phyloP scores from a whole-genome alignment of 2,329 filamentous ascomycete species.

The Xylariaceae sp. region DNA sequence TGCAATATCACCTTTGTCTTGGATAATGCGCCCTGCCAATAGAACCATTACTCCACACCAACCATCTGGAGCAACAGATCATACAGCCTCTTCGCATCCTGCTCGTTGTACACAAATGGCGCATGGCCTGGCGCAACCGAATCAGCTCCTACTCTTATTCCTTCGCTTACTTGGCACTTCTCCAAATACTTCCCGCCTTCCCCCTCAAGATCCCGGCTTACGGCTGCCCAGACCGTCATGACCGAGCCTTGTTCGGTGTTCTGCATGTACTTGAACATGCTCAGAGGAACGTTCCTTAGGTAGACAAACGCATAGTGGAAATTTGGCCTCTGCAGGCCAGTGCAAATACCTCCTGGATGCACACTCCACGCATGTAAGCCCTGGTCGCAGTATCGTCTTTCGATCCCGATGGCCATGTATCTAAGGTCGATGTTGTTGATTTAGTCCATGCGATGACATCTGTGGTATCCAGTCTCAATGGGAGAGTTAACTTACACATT shows the following conservation, averaged over 20 bases:
- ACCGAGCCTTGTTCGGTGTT: slow-evolving; percentile 39
- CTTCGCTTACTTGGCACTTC: slow-evolving; percentile 7
- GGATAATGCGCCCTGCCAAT: background rate
- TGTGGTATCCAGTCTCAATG: too few species aligned
- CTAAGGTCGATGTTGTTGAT: background rate
- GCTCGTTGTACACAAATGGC: slow-evolving; percentile 5
- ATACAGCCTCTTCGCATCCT: slow-evolving; percentile 8
- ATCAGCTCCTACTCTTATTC: slow-evolving; percentile 1
- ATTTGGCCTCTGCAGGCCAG: slow-evolving; percentile 8
- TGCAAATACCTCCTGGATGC: slow-evolving; percentile 38
- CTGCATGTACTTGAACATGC: slow-evolving; percentile 25
- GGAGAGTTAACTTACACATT: slow-evolving; percentile 39
- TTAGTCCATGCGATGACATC: background rate
- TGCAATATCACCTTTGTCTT: background rate
- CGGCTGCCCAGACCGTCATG: slow-evolving; percentile 36
- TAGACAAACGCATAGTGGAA: slow-evolving; percentile 3
- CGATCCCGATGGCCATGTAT: slow-evolving; percentile 44
- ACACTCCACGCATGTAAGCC: slow-evolving; percentile 40
- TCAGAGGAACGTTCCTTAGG: slow-evolving; percentile 6
- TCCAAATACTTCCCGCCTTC: slow-evolving; percentile 37
- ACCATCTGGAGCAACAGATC: slow-evolving; percentile 3
- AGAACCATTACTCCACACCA: background rate
- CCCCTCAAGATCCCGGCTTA: slow-evolving; percentile 34
- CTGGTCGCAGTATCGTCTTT: slow-evolving; percentile 38
- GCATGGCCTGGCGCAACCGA: slow-evolving; percentile 3